Evolutionary conservation across 352 stramenopile genomes (phyloP), one percentile per base, ranked within the genome.

Genomic region (Phytophthora agathidicida): DNA sequence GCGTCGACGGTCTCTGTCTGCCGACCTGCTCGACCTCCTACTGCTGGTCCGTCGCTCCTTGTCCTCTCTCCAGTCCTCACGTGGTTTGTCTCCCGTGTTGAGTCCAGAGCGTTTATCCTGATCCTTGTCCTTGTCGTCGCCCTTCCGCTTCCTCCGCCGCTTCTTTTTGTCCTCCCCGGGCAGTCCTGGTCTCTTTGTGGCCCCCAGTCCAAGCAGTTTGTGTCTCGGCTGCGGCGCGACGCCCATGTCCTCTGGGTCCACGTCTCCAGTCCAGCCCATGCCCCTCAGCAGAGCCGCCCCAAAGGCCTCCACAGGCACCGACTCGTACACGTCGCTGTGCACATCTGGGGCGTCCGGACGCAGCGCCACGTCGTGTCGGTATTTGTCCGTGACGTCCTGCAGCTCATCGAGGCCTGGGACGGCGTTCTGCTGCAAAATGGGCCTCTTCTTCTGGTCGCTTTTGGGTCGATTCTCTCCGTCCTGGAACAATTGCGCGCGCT

Each of bases 181-280:
- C 30, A 86, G 24, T 19, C 60, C 61, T 14, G 83, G 82, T 23
- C 78, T 66, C 19, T 94, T 92, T 10, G 83, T 97, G 0, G 96
- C 96, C 8, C 96, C 95, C 14, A 99, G 68, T 17, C 96, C 96
- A 10, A 99, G 80, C 33, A 97, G 56, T 61, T 97, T 92, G 10
- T 97, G 92, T 27, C 96, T 77, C 2, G 91, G 87, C 68, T 97
- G 82, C 8, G 75, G 67, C 3, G 69, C 71, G 2, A 54, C 65
- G 16, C 58, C 59, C 16, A 77, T 42, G 24, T 76, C 71, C 13
- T 86, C 75, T 14, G 77, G 44, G 17, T 90, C 68, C 17, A 73
- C 65, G 5, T 64, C 64, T 30, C 96, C 96, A 7, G 66, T 96
- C 97, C 97, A 99, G 46, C 97, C 97, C 97, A 99, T 99, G 10